Percentiles rank a stretch among this genome's conserved stretches.
These are phyloP conservation scores for Aspergillus fumigatiaffinis DNA, from an alignment of 2,329 filamentous ascomycete species.

Conservation along the genomic window DNA sequence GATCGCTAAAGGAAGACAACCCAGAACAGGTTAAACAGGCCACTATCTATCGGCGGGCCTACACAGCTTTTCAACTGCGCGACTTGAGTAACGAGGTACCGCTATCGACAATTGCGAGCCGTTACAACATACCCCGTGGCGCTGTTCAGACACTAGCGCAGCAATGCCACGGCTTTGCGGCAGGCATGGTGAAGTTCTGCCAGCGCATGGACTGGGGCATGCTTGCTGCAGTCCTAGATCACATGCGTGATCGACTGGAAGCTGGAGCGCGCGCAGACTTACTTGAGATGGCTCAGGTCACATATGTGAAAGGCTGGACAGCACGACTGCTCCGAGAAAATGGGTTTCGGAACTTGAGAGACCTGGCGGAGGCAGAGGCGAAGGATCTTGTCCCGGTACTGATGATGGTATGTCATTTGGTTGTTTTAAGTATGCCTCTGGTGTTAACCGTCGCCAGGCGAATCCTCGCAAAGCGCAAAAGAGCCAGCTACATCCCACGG, in stretches of 20 bases:
- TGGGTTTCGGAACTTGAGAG: slow-evolving; percentile 65
- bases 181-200: slow-evolving; percentile 76
- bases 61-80: slow-evolving; percentile 71
- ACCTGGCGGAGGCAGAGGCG: slow-evolving; percentile 65
- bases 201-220: slow-evolving; percentile 73
- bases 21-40: slow-evolving; percentile 57
- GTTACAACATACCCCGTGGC: slow-evolving; percentile 67
- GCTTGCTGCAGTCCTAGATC: slow-evolving; percentile 67
- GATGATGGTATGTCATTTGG: slow-evolving; percentile 54
- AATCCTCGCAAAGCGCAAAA: slow-evolving; percentile 58
- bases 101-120: slow-evolving; percentile 63
- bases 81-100: slow-evolving; percentile 75
- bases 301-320: slow-evolving; percentile 73
- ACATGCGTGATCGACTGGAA: slow-evolving; percentile 69
- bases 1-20: slow-evolving; percentile 58
- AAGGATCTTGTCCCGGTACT: slow-evolving; percentile 67
- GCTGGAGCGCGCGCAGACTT: slow-evolving; percentile 69
- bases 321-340: slow-evolving; percentile 73
- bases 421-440: no score
- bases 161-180: slow-evolving; percentile 73
- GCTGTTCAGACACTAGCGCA: slow-evolving; percentile 69
- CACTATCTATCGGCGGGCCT: slow-evolving; percentile 67
- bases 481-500: slow-evolving; percentile 51
- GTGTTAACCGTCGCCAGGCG: slow-evolving; percentile 43
- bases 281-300: slow-evolving; percentile 65